Base-by-base conservation (phyloP, 2,329 filamentous ascomycete species). In the Fusarium domesticum region DNA sequence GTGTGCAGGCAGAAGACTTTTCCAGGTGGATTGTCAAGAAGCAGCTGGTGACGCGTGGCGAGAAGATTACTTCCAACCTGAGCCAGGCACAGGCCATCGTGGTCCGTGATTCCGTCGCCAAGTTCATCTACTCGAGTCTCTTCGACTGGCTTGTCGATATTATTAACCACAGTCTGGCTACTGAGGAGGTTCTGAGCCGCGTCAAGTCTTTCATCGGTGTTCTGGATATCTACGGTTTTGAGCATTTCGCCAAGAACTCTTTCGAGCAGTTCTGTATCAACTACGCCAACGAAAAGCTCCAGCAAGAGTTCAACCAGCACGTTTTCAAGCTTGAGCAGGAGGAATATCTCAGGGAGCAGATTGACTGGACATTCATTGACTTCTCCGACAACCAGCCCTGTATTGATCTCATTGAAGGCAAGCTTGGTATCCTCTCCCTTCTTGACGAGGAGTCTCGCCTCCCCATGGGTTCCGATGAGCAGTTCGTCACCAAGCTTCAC, bases 201-300 rank as follows among this genome's bases (percentile, higher is more conserved):
- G 89, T 95, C 44, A 80, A 76, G 43, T 92, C 89, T 2, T 98
- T 98, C 69, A 98, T 98, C 60, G 93, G 93, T 68, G 93, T 98
- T 37, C 80, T 98, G 53, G 93, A 98, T 88, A 98, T 98, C 58
- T 97, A 97, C 69, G 92, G 92, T 53, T 98, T 98, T 64, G 93
- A 98, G 69, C 93, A 97, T 70, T 98, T 98, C 63, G 92, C 93
- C 51, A 97, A 96, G 76, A 98, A 98, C 73, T 98, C 93, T 1
- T 98, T 98, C 61, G 93, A 98, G 68, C 93, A 98, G 68, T 98
- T 98, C 70, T 98, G 93, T 72, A 98, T 98, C 80, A 98, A 98
- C 71, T 98, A 98, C 63, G 93, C 93, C 70, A 98, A 98, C 69
- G 93, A 98, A 71, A 98, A 98, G 71, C 75, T 98, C 42, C 93